phyloP scores from a whole-genome alignment of 805 yeast genomes.

The Kodamaea nitidulidarum region DNA sequence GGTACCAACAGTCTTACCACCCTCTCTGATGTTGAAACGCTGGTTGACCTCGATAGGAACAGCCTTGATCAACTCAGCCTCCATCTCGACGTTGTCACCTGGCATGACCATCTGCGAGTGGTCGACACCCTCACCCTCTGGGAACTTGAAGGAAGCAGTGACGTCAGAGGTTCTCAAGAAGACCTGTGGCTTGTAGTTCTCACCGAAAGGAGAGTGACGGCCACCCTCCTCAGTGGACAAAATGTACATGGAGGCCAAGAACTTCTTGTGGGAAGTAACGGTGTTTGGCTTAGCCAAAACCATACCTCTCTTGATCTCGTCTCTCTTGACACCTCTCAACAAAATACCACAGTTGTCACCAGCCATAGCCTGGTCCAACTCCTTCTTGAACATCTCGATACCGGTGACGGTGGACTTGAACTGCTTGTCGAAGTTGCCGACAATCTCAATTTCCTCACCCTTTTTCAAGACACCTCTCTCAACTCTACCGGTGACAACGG shows the following conservation, averaged over 20 bases:
- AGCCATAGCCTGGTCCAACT: constrained; percentile 94
- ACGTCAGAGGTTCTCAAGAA: constrained; percentile 96
- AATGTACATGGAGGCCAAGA: constrained; percentile 89
- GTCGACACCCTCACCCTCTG: constrained; percentile 67
- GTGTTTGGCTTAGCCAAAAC: constrained; percentile 90
- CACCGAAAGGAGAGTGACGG: constrained; percentile 95
- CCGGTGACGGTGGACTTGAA: constrained; percentile 95
- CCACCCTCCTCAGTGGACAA: constrained; percentile 98
- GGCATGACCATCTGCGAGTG: constrained; percentile 91
- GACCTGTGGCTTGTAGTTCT: constrained; percentile 97
- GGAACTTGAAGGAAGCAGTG: constrained; percentile 86
- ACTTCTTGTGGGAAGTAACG: constrained; percentile 87
- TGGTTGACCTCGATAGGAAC: constrained; percentile 94
- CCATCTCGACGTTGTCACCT: constrained; percentile 98
- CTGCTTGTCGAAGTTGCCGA: constrained; percentile 83
- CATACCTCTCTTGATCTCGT: constrained; percentile 96
- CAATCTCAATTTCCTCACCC: constrained; percentile 98
- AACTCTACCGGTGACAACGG: constrained; percentile 98
- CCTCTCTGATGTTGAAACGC: constrained; percentile 99
- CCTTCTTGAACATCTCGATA: constrained; percentile 99
- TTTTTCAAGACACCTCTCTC: constrained; percentile 97
- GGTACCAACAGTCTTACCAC: constrained; percentile 98
- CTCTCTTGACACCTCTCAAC: constrained; percentile 97
- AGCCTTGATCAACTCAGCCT: constrained; percentile 82
- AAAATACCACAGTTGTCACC: constrained; percentile 99